Base-by-base conservation (phyloP, 495 filamentous ascomycete genomes). In the Penicillium roqueforti region DNA sequence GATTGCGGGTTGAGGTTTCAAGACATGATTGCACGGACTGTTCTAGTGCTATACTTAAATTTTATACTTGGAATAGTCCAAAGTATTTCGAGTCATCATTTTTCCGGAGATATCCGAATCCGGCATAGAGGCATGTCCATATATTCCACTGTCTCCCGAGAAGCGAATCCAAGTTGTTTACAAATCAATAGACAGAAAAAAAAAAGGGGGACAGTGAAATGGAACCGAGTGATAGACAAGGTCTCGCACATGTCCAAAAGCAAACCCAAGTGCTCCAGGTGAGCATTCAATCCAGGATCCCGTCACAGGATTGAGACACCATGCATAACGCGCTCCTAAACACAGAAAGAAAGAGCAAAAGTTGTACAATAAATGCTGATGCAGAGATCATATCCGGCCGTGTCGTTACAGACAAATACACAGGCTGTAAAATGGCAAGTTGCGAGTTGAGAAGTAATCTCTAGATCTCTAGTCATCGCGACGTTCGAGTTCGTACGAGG, bases 401-500 rank as follows among this genome's bases (percentile, higher is more conserved):
- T 59, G 61, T 68, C 51, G 44, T 59, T 54, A 63, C 61, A 60
- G 56, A 63, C 44, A 64, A 58, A 55, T 61, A 59, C 47, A 62
- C 10, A 26, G 10, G 23, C 22, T 10, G 31, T 25, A 41, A 54
- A 49, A 58, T 51, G 37, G 53, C 26, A 48, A 26, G 39, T 61
- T 49, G 8, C 22, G 32, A 49, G 34, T 38, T 32, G 47, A 38
- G 18, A 49, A 26, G 22, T 37, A 38, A 19, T 25, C 32, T 44
- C 41, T 26, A 48, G 25, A 58, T 47, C 45, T 57, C 45, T 63
- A 76, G 59, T 76, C 71, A 31, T 71, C 68, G 47, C 69, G 72
- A 40, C 67, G 68, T 51, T 64, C 65, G 37, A 71, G 68, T 61
- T 76, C 71, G 47, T 73, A 77, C 7, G 72, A 76, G 37, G 69